Conservation (phyloP, 2,329 filamentous ascomycete species). For the Claviceps digitariae region DNA sequence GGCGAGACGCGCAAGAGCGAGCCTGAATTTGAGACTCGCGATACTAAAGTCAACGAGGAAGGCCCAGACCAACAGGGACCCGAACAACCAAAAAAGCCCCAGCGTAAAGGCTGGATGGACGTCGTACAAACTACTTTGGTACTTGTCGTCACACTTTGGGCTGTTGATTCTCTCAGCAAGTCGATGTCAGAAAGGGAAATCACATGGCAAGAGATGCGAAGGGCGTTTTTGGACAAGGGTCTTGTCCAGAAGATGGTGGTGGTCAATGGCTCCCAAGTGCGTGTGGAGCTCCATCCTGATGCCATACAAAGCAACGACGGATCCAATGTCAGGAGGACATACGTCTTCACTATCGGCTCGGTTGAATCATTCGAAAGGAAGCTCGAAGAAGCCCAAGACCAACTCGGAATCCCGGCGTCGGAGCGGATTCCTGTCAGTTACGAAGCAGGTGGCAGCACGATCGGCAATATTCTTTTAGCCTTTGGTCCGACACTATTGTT, state of each 20-base stretch:
- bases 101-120: slow-evolving; percentile 22
- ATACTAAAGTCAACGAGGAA: slow-evolving; percentile 9
- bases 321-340: slow-evolving; percentile 27
- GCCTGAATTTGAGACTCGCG: slow-evolving; percentile 8
- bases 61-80: slow-evolving; percentile 14
- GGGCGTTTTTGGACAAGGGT: slow-evolving; percentile 89
- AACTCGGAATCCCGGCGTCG: slow-evolving; percentile 71
- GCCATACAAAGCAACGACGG: slow-evolving; percentile 35
- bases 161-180: slow-evolving; percentile 26
- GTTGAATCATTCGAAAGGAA: slow-evolving; percentile 84
- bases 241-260: slow-evolving; percentile 87
- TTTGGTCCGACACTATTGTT: slow-evolving; percentile 83
- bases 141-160: slow-evolving; percentile 41
- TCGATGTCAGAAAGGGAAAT: slow-evolving; percentile 53
- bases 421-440: slow-evolving; percentile 93
- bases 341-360: slow-evolving; percentile 92
- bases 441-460: slow-evolving; percentile 59
- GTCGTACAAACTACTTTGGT: slow-evolving; percentile 22
- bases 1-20: slow-evolving; percentile 8
- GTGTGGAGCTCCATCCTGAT: slow-evolving; percentile 67
- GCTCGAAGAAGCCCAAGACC: slow-evolving; percentile 75
- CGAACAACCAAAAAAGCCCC: slow-evolving; percentile 22
- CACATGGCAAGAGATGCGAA: slow-evolving; percentile 93
- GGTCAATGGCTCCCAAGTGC: slow-evolving; percentile 56
- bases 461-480: slow-evolving; percentile 57